These are phyloP conservation scores for Arachis hypogaea DNA, from an alignment of 306 rosid genomes.

Conservation along the genomic window DNA sequence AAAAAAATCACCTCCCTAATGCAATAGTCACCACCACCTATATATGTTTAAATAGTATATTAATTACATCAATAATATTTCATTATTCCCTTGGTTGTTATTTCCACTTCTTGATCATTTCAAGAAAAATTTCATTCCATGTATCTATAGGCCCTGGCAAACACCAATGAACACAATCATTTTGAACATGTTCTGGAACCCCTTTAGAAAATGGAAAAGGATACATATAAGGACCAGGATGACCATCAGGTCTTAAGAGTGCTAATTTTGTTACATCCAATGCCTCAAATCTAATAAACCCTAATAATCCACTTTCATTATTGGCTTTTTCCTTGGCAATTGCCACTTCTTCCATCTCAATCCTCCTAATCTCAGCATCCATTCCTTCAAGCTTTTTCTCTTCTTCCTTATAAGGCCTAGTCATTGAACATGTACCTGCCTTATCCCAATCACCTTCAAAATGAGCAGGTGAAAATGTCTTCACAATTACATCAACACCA, in stretches of 20 bases:
- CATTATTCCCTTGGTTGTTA: not conserved
- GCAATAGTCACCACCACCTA: conserved; percentile 11
- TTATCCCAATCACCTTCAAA: conserved; percentile 91
- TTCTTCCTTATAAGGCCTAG: conserved; percentile 48
- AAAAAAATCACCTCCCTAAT: conserved; percentile 10
- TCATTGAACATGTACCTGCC: conserved; percentile 76
- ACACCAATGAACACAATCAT: conserved; percentile 90
- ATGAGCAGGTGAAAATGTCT: conserved; percentile 76
- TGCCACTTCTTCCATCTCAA: conserved; percentile 69
- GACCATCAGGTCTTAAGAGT: conserved; percentile 78
- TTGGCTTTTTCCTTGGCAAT: conserved; percentile 49
- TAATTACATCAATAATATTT: conserved; percentile 25
- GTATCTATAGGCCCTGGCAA: conserved; percentile 83
- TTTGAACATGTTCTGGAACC: conserved; percentile 57
- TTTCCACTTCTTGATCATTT: conserved; percentile 51
- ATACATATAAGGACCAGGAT: conserved; percentile 78
- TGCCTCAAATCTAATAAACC: conserved; percentile 52
- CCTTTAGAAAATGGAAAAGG: conserved; percentile 62
- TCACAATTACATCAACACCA: conserved; percentile 55
- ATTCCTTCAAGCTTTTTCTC: conserved; percentile 68
- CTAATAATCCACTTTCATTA: conserved; percentile 14
- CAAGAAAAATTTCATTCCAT: conserved; percentile 70
- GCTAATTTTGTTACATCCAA: conserved; percentile 67
- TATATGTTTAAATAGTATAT: not conserved
- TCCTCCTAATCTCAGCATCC: conserved; percentile 67